Conservation (phyloP, 78 protist genomes). For the Paratrimastix pyriformis region DNA sequence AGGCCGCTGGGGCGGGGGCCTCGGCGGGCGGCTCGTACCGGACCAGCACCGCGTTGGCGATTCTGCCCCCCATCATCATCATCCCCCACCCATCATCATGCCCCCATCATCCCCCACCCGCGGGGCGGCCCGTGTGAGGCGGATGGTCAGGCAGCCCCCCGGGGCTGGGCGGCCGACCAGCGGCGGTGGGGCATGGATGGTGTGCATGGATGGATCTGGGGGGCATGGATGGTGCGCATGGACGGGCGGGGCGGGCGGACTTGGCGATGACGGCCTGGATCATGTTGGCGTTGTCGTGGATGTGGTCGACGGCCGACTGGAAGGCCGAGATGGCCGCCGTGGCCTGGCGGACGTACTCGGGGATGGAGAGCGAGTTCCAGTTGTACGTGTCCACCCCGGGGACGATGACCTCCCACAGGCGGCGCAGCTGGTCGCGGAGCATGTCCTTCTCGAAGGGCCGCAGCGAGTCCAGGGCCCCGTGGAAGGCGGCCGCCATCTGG, state of each 20-base stretch:
- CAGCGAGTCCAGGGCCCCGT: slow-evolving; percentile 19
- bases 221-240: background rate
- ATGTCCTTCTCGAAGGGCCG: slow-evolving; percentile 32
- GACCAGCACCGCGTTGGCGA: too few species aligned
- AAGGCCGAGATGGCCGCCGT: slow-evolving; percentile 41
- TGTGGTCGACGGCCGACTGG: slow-evolving; percentile 21
- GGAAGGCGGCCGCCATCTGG: slow-evolving; percentile 30
- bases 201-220: background rate
- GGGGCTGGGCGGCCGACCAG: too few species aligned
- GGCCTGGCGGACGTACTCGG: slow-evolving; percentile 33
- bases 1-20: too few species aligned
- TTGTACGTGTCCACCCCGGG: slow-evolving; percentile 57
- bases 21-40: too few species aligned
- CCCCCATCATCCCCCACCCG: too few species aligned
- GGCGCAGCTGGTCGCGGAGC: slow-evolving; percentile 4
- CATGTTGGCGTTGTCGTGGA: slow-evolving; percentile 46
- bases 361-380: slow-evolving; percentile 74
- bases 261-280: slow-evolving; percentile 27
- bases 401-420: slow-evolving; percentile 23
- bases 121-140: background rate
- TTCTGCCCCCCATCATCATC: too few species aligned
- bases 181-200: too few species aligned
- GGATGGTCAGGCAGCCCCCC: background rate
- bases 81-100: too few species aligned
- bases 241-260: background rate